Evolutionary conservation across 73 alveolate species (phyloP), one percentile per base, ranked within the genome.

Genomic region (Paramecium octaurelia): DNA sequence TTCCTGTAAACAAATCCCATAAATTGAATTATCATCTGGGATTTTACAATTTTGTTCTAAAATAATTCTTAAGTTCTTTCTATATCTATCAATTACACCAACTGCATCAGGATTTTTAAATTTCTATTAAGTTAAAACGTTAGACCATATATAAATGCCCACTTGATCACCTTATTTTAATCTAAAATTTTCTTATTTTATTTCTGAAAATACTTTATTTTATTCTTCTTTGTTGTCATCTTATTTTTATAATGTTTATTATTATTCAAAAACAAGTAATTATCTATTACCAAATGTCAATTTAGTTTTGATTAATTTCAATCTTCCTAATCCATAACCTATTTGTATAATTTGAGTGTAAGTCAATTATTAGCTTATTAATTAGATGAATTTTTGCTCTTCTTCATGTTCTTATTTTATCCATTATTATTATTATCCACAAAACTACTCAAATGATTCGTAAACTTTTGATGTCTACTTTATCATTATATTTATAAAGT

Each of bases 151-250:
- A 34, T 73, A 73, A 8, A 73, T 34, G 9, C 87, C 87, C 14
- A 73, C 87, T 73, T 73, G 10, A 73, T 73, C 87, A 8, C 87
- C 87, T 73, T 73, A 35, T 73, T 73, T 73, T 73, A 73, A 73
- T 73, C 64, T 73, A 35, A 40, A 73, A 35, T 31, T 73, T 73
- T 73, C 60, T 36, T 36, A 20, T 36, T 73, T 35, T 36, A 29
- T 12, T 73, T 73, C 87, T 31, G 46, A 68, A n/a, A 48, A 48
- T 48, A 12, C 23, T 48, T 48, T 48, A 12, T 1, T 54, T 54
- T 54, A 54, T 23, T 64, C 48, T 2, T 64, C 42, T 42, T 64
- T 12, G 31, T 14, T 64, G 12, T 64, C 50, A 27, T 64, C 50
- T 64, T 20, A 11, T 64, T 64, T 1, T 59, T 8, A 58, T 59